Evolutionary conservation across 1,139 yeast species (phyloP).

Genomic region (Zygosaccharomyces pseudobailii): DNA sequence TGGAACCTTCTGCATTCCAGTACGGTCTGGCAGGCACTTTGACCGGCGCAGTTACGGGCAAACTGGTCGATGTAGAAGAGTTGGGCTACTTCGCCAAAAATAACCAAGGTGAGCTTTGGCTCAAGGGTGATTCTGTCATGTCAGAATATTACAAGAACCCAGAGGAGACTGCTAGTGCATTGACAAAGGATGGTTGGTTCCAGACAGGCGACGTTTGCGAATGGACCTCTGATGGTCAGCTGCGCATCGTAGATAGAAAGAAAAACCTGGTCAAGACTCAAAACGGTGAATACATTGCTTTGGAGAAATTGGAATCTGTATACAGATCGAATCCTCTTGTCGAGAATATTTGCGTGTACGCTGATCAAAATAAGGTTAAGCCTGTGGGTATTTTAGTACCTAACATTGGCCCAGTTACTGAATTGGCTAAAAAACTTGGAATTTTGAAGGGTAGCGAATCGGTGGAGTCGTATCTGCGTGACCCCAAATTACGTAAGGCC

Average conservation of each 20-base stretch:
- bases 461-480: conserved; percentile 49
- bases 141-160: conserved; percentile 79
- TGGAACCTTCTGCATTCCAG: conserved; percentile 61
- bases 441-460: conserved; percentile 48
- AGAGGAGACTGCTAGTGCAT: conserved; percentile 72
- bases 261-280: conserved; percentile 94
- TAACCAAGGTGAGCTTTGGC: conserved; percentile 87
- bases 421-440: conserved; percentile 52
- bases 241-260: conserved; percentile 86
- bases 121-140: conserved; percentile 70
- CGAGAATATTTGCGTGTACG: conserved; percentile 83
- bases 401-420: conserved; percentile 59
- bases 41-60: conserved; percentile 77
- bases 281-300: conserved; percentile 96
- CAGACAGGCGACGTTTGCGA: conserved; percentile 96
- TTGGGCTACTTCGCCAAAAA: conserved; percentile 89
- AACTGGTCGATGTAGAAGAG: conserved; percentile 86
- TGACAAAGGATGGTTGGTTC: conserved; percentile 81
- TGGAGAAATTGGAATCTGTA: conserved; percentile 81
- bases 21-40: conserved; percentile 77
- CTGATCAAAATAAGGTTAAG: conserved; percentile 79
- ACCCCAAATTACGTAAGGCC: conserved; percentile 51
- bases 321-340: conserved; percentile 83
- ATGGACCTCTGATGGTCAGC: conserved; percentile 77
- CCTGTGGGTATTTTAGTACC: conserved; percentile 92